A percentile compares a stretch with the other conserved stretches of the same genome.
Conservation (phyloP, 192 early-diverging fungal species). For the Podila epigama region DNA sequence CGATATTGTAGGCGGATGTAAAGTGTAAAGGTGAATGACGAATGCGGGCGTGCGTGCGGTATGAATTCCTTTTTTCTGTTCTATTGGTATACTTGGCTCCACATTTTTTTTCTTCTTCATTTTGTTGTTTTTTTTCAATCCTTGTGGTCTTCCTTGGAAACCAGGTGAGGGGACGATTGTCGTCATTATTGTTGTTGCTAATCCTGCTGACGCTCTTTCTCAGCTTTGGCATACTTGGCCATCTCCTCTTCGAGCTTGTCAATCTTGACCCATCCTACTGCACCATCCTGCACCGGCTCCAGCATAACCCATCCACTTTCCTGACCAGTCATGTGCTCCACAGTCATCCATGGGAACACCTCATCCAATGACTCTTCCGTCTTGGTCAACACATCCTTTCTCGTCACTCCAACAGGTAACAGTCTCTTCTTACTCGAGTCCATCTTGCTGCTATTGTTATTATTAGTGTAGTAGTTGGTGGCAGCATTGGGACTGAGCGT, state of each 20-base stretch:
- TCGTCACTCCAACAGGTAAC: background rate
- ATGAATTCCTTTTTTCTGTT: too few species aligned
- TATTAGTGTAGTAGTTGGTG: background rate
- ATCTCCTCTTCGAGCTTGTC: constrained; percentile 44
- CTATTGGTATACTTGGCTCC: too few species aligned
- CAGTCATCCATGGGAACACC: constrained; percentile 36
- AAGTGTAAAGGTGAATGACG: too few species aligned
- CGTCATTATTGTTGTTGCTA: background rate
- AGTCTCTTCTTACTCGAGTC: constrained; percentile 15
- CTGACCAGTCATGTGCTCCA: constrained; percentile 36
- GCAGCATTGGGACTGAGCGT: background rate
- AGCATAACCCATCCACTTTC: constrained; percentile 49
- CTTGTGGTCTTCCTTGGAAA: too few species aligned
- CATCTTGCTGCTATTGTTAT: constrained; percentile 1
- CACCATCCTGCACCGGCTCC: constrained; percentile 44
- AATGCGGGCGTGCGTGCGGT: too few species aligned
- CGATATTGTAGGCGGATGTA: too few species aligned
- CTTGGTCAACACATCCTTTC: constrained; percentile 31
- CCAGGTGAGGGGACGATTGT: too few species aligned
- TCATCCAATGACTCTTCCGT: constrained; percentile 47
- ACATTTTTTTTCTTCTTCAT: too few species aligned
- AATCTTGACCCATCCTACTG: constrained; percentile 48
- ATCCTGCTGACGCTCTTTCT: constrained; percentile 3
- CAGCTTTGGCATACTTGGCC: constrained; percentile 11
- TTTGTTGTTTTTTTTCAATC: too few species aligned